A percentile compares a stretch with the other conserved stretches of the same genome.
Conservation (phyloP, 768 basidiomycete genomes). For the Brasilioporus rufonigricans region DNA sequence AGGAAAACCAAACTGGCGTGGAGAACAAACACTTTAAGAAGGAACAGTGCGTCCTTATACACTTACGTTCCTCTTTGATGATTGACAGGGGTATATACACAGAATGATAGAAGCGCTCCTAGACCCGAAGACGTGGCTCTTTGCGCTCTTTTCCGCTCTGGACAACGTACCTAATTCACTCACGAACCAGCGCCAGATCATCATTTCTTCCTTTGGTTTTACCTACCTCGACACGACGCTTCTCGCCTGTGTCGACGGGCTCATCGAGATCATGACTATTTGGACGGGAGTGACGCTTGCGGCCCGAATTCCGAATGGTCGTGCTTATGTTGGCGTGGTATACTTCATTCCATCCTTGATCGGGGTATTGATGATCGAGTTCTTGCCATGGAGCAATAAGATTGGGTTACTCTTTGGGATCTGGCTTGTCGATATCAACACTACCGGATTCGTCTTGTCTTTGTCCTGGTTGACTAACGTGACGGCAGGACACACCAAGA, state of each 20-base stretch:
- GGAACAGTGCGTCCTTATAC: conserved; percentile 56
- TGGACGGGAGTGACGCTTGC: conserved; percentile 61
- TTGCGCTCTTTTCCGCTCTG: conserved; percentile 63
- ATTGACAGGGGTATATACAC: not conserved
- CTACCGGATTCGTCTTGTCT: conserved; percentile 58
- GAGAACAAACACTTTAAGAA: conserved; percentile 82
- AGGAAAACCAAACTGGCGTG: conserved; percentile 77
- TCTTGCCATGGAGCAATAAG: conserved; percentile 63
- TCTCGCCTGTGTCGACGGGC: conserved; percentile 62
- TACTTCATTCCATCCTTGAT: conserved; percentile 67
- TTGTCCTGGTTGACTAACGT: conserved; percentile 64
- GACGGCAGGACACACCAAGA: conserved; percentile 72
- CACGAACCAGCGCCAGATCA: conserved; percentile 64
- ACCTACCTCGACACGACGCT: conserved; percentile 63
- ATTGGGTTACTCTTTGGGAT: conserved; percentile 58
- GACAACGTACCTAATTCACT: conserved; percentile 65
- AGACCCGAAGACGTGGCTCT: conserved; percentile 77
- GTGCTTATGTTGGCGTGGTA: conserved; percentile 60
- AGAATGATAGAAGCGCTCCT: conserved; percentile 67
- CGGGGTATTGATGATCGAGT: conserved; percentile 59
- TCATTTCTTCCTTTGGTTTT: conserved; percentile 67
- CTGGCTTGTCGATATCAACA: conserved; percentile 41
- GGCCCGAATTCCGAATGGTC: conserved; percentile 52
- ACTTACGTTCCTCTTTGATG: not conserved
- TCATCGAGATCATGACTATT: conserved; percentile 67